phyloP scores from a whole-genome alignment of 179 eudicot species.

The Spinacia oleracea region DNA sequence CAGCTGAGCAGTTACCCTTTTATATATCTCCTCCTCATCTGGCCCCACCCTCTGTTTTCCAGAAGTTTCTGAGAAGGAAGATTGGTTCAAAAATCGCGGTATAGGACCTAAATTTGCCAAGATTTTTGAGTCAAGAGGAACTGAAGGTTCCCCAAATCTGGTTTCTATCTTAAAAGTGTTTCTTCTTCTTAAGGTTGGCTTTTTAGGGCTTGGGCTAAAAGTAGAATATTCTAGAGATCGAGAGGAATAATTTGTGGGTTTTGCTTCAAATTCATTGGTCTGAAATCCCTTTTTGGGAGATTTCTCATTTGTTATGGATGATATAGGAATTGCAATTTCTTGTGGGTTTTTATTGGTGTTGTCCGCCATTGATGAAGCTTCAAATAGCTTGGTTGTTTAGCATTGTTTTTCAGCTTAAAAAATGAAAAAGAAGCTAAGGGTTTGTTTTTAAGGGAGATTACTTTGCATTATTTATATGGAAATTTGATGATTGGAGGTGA shows the following conservation, averaged over 20 bases:
- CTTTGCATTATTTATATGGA: background rate
- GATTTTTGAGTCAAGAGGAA: conserved; percentile 33
- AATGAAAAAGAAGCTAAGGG: background rate
- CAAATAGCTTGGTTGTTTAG: background rate
- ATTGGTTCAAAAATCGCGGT: background rate
- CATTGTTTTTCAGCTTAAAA: background rate
- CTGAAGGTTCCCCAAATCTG: conserved; percentile 42
- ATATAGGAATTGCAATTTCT: conserved; percentile 24
- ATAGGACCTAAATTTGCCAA: conserved; percentile 21
- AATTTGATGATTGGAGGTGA: background rate
- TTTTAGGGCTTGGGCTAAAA: conserved; percentile 16
- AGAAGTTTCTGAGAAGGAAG: conserved; percentile 2
- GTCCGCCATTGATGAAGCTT: conserved; percentile 21
- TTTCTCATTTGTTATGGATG: conserved; percentile 14
- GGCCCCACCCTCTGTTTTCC: conserved; percentile 20
- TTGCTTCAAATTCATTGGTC: conserved; percentile 9
- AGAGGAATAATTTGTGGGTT: conserved; percentile 1
- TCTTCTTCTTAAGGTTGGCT: conserved; percentile 27
- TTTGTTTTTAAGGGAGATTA: background rate
- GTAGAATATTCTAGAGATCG: conserved; percentile 27
- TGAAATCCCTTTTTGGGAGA: conserved; percentile 10
- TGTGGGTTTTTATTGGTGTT: conserved; percentile 11
- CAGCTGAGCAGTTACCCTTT: conserved; percentile 38
- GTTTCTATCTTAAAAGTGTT: conserved; percentile 22
- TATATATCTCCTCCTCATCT: conserved; percentile 43